Base-by-base conservation (phyloP, 176 grass and related monocot genomes). In the Hsuehochloa calcarea region DNA sequence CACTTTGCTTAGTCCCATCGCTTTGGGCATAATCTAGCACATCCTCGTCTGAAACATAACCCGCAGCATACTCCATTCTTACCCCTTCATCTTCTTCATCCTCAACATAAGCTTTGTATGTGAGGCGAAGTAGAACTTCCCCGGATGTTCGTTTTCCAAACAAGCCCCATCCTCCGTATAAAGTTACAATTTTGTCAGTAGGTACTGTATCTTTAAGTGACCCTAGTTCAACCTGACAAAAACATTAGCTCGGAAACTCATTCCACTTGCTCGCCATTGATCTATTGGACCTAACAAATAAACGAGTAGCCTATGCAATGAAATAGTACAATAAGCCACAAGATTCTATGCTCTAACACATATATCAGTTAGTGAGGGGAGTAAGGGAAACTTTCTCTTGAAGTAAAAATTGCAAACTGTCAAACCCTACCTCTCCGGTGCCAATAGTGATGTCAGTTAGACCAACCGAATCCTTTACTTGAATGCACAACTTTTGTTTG, bases 201-300 rank as follows among this genome's bases (percentile, higher is more conserved):
- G 96, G 96, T 78, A 96, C 91, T 17, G 96, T 98, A 64, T 98
- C 96, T 89, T 98, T 87, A 43, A 98, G 96, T 27, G 91, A 92
- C 19, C 91, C 92, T 68, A 98, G 84, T 79, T 98, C 96, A 65
- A 98, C 89, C 96, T 98, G 76, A 54, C 55, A 77, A 80, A 66
- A 73, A 29, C 19, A 87, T 70, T 55, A 46, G 45, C 20, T 62
- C 0, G 4, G 39, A 83, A 78, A 50, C 16, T 38, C 8, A 40
- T 31, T 43, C 25, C 35, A 71, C 68, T 29, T 50, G 67, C 41
- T 55, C 12, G 49, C 6, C 19, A 44, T 40, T 29, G 35, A 74
- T 35, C 17, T 65, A 22, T 1, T 44, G 35, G 49, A 72, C 43
- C 27, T 59, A 80, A 4, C 26, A 80, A 83, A 27, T 31, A 54